These are phyloP conservation scores for Coniochaeta hoffmannii DNA, from an alignment of 2,329 filamentous ascomycete species.

Conservation along the genomic window DNA sequence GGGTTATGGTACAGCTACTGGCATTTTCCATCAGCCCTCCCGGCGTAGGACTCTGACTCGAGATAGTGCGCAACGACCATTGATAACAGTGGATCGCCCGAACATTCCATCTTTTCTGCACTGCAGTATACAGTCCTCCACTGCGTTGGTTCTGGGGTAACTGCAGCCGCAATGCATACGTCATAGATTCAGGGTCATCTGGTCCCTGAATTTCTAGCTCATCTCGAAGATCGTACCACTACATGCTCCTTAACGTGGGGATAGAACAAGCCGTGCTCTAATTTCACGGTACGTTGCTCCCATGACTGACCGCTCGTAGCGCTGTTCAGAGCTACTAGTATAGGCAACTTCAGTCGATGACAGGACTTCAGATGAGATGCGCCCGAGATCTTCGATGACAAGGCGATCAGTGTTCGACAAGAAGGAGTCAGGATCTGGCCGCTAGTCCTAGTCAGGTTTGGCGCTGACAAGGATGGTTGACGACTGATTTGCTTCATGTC, in stretches of 20 bases:
- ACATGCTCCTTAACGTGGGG: not conserved
- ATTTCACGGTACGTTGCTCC: not conserved
- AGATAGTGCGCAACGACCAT: too few relatives aligned
- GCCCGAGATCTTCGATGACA: too few relatives aligned
- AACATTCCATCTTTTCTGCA: too few relatives aligned
- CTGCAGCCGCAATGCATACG: not conserved
- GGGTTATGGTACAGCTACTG: too few relatives aligned
- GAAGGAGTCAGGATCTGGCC: not conserved
- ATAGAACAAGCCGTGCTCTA: not conserved
- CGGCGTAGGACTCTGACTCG: too few relatives aligned
- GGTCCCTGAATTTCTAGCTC: not conserved
- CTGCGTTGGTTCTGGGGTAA: not conserved
- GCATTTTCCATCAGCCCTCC: too few relatives aligned
- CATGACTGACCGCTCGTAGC: not conserved
- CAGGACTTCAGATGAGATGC: not conserved
- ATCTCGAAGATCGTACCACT: not conserved
- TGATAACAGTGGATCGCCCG: too few relatives aligned
- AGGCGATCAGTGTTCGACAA: not conserved
- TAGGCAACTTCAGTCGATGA: not conserved
- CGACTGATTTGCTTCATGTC: not conserved
- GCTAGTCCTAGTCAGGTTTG: not conserved
- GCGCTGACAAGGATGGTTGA: not conserved
- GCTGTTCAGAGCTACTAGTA: not conserved
- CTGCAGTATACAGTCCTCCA: too few relatives aligned
- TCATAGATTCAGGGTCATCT: conserved; percentile 1